A percentile compares a stretch with the other conserved stretches of the same genome.
These are phyloP conservation scores for Pythium plurisporium DNA, from an alignment of 352 stramenopile species.

Conservation along the genomic window DNA sequence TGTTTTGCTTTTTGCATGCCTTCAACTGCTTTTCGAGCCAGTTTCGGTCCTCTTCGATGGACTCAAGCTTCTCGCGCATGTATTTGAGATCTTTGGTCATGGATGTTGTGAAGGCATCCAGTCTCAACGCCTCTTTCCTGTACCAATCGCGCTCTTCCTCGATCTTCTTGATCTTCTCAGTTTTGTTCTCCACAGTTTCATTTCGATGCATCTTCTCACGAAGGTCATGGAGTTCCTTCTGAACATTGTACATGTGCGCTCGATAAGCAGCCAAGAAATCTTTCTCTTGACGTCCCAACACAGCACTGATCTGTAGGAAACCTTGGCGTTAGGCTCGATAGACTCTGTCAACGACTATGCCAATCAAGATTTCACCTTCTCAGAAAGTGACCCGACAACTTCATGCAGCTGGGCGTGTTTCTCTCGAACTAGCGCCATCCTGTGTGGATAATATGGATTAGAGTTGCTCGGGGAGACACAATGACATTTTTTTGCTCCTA, in stretches of 20 bases:
- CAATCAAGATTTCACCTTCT: constrained; percentile 45
- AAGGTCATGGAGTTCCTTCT: constrained; percentile 92
- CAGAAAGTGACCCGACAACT: constrained; percentile 76
- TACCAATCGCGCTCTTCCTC: constrained; percentile 95
- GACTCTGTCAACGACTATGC: neutral
- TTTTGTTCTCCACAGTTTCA: constrained; percentile 84
- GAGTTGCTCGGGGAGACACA: neutral
- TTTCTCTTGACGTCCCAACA: constrained; percentile 89
- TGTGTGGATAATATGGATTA: constrained; percentile 11
- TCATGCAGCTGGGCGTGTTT: constrained; percentile 76
- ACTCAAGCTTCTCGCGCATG: constrained; percentile 90
- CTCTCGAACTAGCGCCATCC: constrained; percentile 75
- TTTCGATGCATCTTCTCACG: constrained; percentile 88
- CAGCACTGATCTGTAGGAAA: constrained; percentile 61
- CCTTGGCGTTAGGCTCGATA: neutral
- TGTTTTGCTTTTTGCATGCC: constrained; percentile 93
- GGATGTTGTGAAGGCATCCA: constrained; percentile 88
- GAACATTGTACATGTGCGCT: constrained; percentile 95
- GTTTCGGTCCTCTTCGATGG: constrained; percentile 88
- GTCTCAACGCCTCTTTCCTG: constrained; percentile 84
- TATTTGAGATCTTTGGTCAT: constrained; percentile 92
- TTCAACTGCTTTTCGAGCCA: constrained; percentile 93
- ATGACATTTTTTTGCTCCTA: constrained; percentile 16
- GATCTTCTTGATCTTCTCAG: constrained; percentile 90
- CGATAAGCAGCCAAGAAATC: constrained; percentile 92